phyloP scores from a whole-genome alignment of 1,139 yeast genomes.

The Candida labiduridarum region DNA sequence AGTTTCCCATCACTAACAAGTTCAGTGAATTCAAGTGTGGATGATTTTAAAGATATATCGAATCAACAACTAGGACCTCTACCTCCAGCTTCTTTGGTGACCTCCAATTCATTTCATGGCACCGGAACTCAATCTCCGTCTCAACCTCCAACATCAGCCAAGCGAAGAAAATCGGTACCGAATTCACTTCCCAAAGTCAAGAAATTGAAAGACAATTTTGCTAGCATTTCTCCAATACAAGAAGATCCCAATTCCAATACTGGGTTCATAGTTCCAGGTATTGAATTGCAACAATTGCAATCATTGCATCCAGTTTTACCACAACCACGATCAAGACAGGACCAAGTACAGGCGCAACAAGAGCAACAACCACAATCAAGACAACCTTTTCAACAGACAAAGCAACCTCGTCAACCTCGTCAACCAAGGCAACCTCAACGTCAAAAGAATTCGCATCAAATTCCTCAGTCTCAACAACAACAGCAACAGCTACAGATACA shows the following conservation, averaged over 20 bases:
- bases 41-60: background rate
- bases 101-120: background rate
- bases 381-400: background rate
- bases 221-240: conserved; percentile 1
- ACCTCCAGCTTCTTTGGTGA: background rate
- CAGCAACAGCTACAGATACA: conserved; percentile 2
- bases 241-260: background rate
- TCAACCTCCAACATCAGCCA: conserved; percentile 11
- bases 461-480: background rate
- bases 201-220: background rate
- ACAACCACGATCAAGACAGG: background rate
- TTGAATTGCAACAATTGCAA: conserved; percentile 3
- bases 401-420: background rate
- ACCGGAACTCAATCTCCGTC: background rate
- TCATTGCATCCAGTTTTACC: conserved; percentile 1
- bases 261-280: background rate
- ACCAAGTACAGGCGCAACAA: background rate
- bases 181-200: background rate
- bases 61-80: background rate
- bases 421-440: background rate
- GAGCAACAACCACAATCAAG: background rate
- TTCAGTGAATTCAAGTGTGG: conserved; percentile 1
- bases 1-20: background rate
- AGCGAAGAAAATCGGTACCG: background rate
- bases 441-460: background rate